Percentiles rank a stretch among this genome's conserved stretches.
phyloP scores from a whole-genome alignment of 441 rosid genomes.

The Pelargonium citronellum region DNA sequence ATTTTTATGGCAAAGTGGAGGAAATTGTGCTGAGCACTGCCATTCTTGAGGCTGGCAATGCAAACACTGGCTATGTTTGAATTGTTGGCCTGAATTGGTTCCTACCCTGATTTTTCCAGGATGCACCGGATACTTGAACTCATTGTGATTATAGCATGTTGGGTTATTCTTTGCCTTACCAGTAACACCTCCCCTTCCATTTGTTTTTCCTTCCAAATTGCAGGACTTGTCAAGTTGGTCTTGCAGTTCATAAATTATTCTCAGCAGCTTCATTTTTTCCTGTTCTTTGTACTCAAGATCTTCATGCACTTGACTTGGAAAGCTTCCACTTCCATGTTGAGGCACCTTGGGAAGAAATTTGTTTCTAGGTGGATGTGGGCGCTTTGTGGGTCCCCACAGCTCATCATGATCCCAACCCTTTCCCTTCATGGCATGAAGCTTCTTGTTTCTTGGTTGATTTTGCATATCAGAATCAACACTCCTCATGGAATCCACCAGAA shows the following conservation, averaged over 20 bases:
- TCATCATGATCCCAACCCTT: slow-evolving; percentile 32
- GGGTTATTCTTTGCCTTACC: slow-evolving; percentile 28
- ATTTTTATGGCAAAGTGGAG: slow-evolving; percentile 23
- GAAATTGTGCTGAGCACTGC: slow-evolving; percentile 37
- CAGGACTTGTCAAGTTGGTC: slow-evolving; percentile 44
- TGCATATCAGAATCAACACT: slow-evolving; percentile 27
- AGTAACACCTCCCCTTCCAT: slow-evolving; percentile 29
- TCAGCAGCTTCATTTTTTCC: slow-evolving; percentile 52
- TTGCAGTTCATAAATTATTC: slow-evolving; percentile 57
- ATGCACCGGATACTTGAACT: slow-evolving; percentile 20
- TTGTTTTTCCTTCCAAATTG: slow-evolving; percentile 30
- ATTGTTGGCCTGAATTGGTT: slow-evolving; percentile 24
- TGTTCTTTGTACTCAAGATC: slow-evolving; percentile 39
- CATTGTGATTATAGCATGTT: slow-evolving; percentile 19
- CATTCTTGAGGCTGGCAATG: slow-evolving; percentile 37
- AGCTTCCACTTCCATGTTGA: slow-evolving; percentile 36
- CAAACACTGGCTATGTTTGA: slow-evolving; percentile 28
- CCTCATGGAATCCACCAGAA: slow-evolving; percentile 14
- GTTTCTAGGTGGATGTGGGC: slow-evolving; percentile 32
- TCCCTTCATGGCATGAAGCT: slow-evolving; percentile 26
- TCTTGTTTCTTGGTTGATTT: slow-evolving; percentile 28
- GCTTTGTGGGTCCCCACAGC: slow-evolving; percentile 33
- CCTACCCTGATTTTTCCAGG: slow-evolving; percentile 27
- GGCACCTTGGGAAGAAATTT: slow-evolving; percentile 32
- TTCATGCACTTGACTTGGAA: slow-evolving; percentile 38